These are phyloP conservation scores for Nakaseomyces delphensis DNA, from an alignment of 1,139 yeast species.

Conservation along the genomic window DNA sequence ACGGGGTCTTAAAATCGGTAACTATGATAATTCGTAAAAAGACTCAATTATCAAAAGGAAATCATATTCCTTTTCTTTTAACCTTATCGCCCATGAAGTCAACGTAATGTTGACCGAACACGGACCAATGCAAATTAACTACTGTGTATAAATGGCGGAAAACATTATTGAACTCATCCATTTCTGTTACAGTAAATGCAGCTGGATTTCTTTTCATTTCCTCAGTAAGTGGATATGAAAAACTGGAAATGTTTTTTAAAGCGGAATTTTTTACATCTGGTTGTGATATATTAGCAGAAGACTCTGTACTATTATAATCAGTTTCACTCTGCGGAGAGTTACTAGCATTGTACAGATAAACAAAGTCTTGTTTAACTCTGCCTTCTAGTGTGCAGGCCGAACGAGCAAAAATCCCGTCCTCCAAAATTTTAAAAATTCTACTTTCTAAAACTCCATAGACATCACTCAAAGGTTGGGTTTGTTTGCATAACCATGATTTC, in stretches of 20 bases:
- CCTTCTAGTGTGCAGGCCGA: conserved; percentile 30
- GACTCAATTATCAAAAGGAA: background rate
- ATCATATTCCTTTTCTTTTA: conserved; percentile 10
- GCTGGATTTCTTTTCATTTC: conserved; percentile 4
- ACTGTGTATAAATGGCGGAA: conserved; percentile 31
- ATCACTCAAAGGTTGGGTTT: conserved; percentile 75
- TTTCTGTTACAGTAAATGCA: conserved; percentile 21
- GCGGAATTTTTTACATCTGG: background rate
- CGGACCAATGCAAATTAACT: conserved; percentile 33
- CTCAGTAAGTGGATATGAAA: conserved; percentile 1
- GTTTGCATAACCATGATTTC: conserved; percentile 73
- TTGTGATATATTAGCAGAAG: background rate
- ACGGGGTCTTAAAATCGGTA: too few species aligned
- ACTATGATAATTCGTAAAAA: too few species aligned
- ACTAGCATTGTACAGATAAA: conserved; percentile 22
- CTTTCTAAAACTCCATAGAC: conserved; percentile 73
- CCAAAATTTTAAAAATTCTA: conserved; percentile 43
- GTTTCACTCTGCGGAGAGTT: conserved; percentile 5
- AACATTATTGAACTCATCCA: conserved; percentile 30
- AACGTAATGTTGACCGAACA: conserved; percentile 30
- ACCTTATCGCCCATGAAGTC: conserved; percentile 26
- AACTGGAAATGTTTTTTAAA: background rate
- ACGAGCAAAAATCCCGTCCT: conserved; percentile 24
- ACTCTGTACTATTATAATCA: background rate
- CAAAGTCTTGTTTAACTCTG: conserved; percentile 30